Conservation (phyloP, 169 alveolate species). For the Cryptosporidium muris region DNA sequence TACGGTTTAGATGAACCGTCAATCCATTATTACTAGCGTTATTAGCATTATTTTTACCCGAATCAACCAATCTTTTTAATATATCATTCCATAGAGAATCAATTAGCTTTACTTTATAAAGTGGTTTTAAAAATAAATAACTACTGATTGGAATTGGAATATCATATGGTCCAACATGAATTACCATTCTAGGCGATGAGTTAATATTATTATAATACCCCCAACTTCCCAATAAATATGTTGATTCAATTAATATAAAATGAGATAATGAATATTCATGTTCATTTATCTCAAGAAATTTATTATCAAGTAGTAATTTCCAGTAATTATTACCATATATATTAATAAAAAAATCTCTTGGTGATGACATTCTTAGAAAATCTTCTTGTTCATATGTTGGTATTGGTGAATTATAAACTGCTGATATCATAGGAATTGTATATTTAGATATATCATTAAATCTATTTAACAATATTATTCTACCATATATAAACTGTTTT, state of each 20-base stretch:
- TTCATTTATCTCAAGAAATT: background rate
- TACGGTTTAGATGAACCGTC: slow-evolving; percentile 57
- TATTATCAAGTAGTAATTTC: background rate
- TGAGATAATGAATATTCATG: background rate
- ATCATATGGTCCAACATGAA: slow-evolving; percentile 64
- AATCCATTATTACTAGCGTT: slow-evolving; percentile 55
- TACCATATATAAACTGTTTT: slow-evolving; percentile 48
- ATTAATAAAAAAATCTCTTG: slow-evolving; percentile 22
- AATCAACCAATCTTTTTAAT: slow-evolving; percentile 36
- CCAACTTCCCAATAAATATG: slow-evolving; percentile 62
- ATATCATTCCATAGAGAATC: slow-evolving; percentile 60
- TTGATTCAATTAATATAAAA: slow-evolving; percentile 29
- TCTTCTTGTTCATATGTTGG: slow-evolving; percentile 72
- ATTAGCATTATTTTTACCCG: slow-evolving; percentile 32
- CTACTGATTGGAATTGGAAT: slow-evolving; percentile 62
- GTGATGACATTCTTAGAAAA: slow-evolving; percentile 70
- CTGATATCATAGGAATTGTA: slow-evolving; percentile 75
- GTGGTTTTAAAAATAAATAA: slow-evolving; percentile 33
- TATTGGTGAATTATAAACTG: slow-evolving; percentile 75
- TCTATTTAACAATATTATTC: slow-evolving; percentile 60
- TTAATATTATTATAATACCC: slow-evolving; percentile 49
- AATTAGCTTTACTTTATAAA: slow-evolving; percentile 22
- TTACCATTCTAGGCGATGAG: slow-evolving; percentile 54
- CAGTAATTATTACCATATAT: slow-evolving; percentile 57
- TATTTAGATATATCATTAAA: slow-evolving; percentile 62